Percentiles rank a stretch among this genome's conserved stretches.
Evolutionary conservation across 192 early-diverging fungal genomes (phyloP).

Genomic region (Mortierella alpina): DNA sequence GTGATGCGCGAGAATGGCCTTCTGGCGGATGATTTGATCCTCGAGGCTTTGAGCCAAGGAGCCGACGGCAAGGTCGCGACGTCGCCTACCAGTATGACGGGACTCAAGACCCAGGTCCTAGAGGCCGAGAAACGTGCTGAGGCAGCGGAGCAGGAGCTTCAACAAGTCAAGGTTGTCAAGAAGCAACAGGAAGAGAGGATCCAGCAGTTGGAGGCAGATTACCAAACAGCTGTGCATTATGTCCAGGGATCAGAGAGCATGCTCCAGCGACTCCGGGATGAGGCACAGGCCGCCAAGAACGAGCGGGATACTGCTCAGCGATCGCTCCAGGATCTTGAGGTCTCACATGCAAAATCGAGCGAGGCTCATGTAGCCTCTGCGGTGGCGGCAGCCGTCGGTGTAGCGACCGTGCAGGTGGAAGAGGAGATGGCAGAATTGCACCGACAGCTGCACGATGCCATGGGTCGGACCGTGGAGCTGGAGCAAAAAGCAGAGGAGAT

Average conservation of each 20-base stretch:
- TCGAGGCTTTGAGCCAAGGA: conserved; percentile 41
- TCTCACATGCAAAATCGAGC: conserved; percentile 4
- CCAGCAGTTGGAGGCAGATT: conserved; percentile 57
- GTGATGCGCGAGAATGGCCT: conserved; percentile 61
- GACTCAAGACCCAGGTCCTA: conserved; percentile 26
- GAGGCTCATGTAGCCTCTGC: conserved; percentile 10
- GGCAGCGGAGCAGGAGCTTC: conserved; percentile 29
- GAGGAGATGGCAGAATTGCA: conserved; percentile 32
- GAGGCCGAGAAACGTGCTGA: conserved; percentile 35
- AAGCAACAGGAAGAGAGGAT: conserved; percentile 42
- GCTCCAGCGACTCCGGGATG: conserved; percentile 54
- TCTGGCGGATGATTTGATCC: conserved; percentile 51
- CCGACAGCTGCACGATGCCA: conserved; percentile 40
- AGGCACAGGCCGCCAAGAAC: conserved; percentile 22
- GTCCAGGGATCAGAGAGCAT: conserved; percentile 54
- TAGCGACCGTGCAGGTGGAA: conserved; percentile 20
- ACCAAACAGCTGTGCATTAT: conserved; percentile 54
- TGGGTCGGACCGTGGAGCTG: conserved; percentile 43
- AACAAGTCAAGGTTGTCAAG: conserved; percentile 28
- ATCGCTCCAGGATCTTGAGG: conserved; percentile 17
- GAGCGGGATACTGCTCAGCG: conserved; percentile 11
- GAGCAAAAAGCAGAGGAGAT: conserved; percentile 44
- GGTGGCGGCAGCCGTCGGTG: conserved; percentile 2
- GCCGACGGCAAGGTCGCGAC: not conserved
- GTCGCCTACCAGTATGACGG: conserved; percentile 15